Conservation (phyloP, 371 early-diverging fungal genomes). For the Mucor ambiguus region DNA sequence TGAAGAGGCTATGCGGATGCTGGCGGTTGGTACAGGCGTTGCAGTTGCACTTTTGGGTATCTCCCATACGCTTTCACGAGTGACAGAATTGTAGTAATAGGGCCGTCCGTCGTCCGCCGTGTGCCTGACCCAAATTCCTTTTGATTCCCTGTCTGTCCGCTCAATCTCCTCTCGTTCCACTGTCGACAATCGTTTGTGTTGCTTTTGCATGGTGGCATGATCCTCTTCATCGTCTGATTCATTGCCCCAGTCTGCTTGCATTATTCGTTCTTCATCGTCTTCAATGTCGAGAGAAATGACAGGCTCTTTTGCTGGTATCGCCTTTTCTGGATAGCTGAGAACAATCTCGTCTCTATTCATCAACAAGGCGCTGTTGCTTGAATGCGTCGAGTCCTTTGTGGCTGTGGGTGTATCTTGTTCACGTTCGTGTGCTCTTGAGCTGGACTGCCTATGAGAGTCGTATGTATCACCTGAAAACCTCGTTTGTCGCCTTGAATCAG, state of each 20-base stretch:
- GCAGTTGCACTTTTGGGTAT: conserved; percentile 2
- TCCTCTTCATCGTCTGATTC: background rate
- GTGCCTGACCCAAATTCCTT: conserved; percentile 5
- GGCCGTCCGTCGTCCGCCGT: conserved; percentile 8
- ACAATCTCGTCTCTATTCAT: background rate
- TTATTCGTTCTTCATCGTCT: background rate
- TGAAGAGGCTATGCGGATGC: background rate
- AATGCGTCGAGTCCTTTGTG: background rate
- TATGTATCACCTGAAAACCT: background rate
- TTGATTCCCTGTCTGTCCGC: background rate
- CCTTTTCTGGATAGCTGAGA: background rate
- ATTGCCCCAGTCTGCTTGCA: conserved; percentile 2
- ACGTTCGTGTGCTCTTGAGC: background rate
- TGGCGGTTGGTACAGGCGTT: no score
- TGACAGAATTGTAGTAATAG: conserved; percentile 19
- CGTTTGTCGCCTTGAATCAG: background rate
- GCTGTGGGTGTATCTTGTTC: background rate
- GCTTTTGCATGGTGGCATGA: background rate
- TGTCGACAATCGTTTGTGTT: background rate
- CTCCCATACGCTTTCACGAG: conserved; percentile 20
- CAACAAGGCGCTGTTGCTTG: background rate
- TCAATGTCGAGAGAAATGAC: background rate
- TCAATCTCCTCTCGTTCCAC: background rate
- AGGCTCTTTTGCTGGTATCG: background rate
- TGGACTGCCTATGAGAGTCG: background rate